Base-by-base conservation (phyloP, 495 filamentous ascomycete genomes). In the Margaritispora aquatica region DNA sequence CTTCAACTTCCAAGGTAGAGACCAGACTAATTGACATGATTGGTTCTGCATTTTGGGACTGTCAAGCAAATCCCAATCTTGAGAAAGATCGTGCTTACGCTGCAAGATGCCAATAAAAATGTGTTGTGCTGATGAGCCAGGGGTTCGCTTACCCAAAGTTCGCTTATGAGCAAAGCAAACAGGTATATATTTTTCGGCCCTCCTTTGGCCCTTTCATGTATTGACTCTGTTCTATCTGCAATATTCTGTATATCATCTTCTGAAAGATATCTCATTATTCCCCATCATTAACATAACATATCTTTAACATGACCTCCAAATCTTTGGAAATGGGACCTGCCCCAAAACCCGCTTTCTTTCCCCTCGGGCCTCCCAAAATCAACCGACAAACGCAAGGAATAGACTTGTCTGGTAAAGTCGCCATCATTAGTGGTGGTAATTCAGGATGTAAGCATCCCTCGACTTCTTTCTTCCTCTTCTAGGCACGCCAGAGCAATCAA, bases 361-460 rank as follows among this genome's bases (percentile, higher is more conserved):
- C 51, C 70, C 71, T 54, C 70, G 72, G 57, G 57, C 41, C 21
- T 62, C 68, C 34, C 67, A 66, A 34, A 58, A 68, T 0, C 54
- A 63, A 56, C 5, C 60, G 59, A 36, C 68, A 68, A 15, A 49
- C 66, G 0, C 57, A 51, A 49, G 47, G 59, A 21, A 70, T 63
- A 46, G 57, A 64, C 51, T 62, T 65, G 46, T 41, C 70, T 2
- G 71, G 70, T 5, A 70, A 80, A 58, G 75, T 70, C 0, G 71
- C 74, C 23, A 77, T 85, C 41, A 62, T 85, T 22, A 84, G 78
- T 4, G 82, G 82, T 11, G 59, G 71, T 50, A 84, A 79, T 62
- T 69, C 71, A 5, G 82, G 82, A 2, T 34, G 29, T 69, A 34
- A 34, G 29, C 5, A 34, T 34, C 29, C 15, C 29, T 34, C 29